These are phyloP conservation scores for Asterophora parasitica DNA, from an alignment of 768 basidiomycete genomes.

Conservation along the genomic window DNA sequence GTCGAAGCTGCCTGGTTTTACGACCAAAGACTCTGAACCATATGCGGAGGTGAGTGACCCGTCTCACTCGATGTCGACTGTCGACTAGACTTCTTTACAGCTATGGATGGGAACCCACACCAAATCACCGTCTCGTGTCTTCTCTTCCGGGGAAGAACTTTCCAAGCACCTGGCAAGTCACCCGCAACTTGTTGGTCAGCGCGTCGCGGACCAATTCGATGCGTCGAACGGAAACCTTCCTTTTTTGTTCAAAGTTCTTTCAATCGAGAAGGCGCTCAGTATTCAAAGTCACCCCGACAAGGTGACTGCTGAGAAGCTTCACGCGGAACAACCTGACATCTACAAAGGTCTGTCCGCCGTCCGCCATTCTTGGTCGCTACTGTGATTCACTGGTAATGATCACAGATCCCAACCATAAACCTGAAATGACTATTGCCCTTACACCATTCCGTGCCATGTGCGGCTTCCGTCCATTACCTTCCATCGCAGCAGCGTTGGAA, in stretches of 20 bases:
- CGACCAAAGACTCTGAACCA: conserved; percentile 63
- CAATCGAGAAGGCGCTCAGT: conserved; percentile 83
- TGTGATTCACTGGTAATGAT: too few species aligned
- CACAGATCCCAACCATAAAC: conserved; percentile 93
- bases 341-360: conserved; percentile 72
- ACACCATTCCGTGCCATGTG: conserved; percentile 89
- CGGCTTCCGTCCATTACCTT: conserved; percentile 80
- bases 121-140: conserved; percentile 45
- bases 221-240: conserved; percentile 68
- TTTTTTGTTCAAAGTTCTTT: conserved; percentile 89
- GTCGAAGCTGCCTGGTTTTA: conserved; percentile 58
- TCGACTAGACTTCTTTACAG: conserved; percentile 32
- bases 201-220: conserved; percentile 51
- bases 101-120: conserved; percentile 99
- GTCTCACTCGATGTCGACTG: conserved; percentile 9
- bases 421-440: conserved; percentile 97
- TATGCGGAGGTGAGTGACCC: conserved; percentile 81
- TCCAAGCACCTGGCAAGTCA: conserved; percentile 59
- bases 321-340: conserved; percentile 65
- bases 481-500: conserved; percentile 64
- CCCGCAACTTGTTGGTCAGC: conserved; percentile 63
- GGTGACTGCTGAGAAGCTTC: conserved; percentile 65
- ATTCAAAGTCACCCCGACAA: conserved; percentile 94
- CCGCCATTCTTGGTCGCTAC: too few species aligned
- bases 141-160: conserved; percentile 35